phyloP scores from a whole-genome alignment of 495 filamentous ascomycete species.

The Podospora pseudoanserina region DNA sequence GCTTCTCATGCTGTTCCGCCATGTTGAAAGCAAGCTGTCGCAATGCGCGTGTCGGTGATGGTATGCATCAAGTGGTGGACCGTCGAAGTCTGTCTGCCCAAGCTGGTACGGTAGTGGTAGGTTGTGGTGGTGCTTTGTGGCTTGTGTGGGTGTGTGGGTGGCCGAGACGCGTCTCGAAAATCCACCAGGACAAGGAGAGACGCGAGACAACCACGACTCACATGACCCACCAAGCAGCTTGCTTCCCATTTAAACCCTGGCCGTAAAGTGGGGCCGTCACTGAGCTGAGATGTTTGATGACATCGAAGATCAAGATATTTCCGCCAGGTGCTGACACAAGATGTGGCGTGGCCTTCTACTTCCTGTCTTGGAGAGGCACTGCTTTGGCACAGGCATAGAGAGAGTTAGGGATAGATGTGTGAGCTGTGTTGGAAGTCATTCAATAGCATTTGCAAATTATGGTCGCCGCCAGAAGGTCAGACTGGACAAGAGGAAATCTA shows the following conservation, averaged over 20 bases:
- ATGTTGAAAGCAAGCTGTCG: slow-evolving; percentile 29
- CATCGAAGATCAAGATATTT: too few species aligned
- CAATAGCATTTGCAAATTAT: too few species aligned
- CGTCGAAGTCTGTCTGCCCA: not conserved
- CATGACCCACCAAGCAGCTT: slow-evolving; percentile 21
- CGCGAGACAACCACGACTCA: slow-evolving; percentile 32
- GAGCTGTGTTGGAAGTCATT: too few species aligned
- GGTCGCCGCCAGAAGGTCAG: too few species aligned
- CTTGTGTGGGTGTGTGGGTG: slow-evolving; percentile 3
- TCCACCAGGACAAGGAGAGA: slow-evolving; percentile 9
- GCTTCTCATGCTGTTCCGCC: slow-evolving; percentile 30
- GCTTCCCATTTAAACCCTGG: slow-evolving; percentile 15
- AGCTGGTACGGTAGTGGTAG: not conserved
- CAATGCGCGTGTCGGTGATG: slow-evolving; percentile 20
- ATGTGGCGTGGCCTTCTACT: too few species aligned
- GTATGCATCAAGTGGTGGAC: not conserved
- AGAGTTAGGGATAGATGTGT: too few species aligned
- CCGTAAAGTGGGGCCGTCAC: not conserved
- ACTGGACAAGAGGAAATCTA: too few species aligned
- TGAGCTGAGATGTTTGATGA: not conserved
- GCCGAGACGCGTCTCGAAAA: slow-evolving; percentile 26
- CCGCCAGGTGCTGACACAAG: too few species aligned
- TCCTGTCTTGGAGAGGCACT: too few species aligned
- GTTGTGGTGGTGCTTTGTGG: slow-evolving; percentile 3
- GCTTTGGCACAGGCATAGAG: too few species aligned